Conservation (phyloP, 306 rosid species). For the Casuarina equisetifolia region DNA sequence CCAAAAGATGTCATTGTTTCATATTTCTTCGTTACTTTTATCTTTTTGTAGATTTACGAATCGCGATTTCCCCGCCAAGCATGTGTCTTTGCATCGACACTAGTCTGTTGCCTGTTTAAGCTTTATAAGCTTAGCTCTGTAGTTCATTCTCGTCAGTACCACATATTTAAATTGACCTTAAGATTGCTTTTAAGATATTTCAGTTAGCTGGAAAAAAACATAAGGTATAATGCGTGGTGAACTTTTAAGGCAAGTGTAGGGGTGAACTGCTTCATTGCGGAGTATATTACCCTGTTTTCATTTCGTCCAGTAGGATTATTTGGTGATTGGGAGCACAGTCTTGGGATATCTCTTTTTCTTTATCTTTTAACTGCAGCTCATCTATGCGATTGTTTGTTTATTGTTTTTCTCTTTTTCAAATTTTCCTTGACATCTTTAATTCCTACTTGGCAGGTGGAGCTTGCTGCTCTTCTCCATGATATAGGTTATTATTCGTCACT, state of each 20-base stretch:
- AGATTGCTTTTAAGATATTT: neutral
- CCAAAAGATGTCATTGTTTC: neutral
- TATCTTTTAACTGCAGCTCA: neutral
- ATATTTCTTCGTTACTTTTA: neutral
- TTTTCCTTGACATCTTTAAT: neutral
- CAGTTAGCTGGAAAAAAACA: neutral
- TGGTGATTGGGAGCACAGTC: neutral
- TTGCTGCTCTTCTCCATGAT: conserved; percentile 91
- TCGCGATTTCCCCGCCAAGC: neutral
- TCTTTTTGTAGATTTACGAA: no score
- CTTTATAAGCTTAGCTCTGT: no score
- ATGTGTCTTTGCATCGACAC: neutral
- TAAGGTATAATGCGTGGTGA: neutral
- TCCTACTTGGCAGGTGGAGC: conserved; percentile 62
- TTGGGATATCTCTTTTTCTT: neutral
- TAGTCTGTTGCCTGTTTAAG: neutral
- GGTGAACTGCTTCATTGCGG: neutral
- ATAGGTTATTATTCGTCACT: conserved; percentile 43
- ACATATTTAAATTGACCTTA: no score
- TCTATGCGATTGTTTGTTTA: neutral
- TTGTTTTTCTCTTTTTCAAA: neutral
- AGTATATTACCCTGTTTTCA: neutral
- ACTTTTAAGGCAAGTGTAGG: neutral
- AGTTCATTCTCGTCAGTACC: no score
- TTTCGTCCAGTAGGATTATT: neutral